These are phyloP conservation scores for Arthroderma uncinatum DNA, from an alignment of 2,329 filamentous ascomycete genomes.

Conservation along the genomic window DNA sequence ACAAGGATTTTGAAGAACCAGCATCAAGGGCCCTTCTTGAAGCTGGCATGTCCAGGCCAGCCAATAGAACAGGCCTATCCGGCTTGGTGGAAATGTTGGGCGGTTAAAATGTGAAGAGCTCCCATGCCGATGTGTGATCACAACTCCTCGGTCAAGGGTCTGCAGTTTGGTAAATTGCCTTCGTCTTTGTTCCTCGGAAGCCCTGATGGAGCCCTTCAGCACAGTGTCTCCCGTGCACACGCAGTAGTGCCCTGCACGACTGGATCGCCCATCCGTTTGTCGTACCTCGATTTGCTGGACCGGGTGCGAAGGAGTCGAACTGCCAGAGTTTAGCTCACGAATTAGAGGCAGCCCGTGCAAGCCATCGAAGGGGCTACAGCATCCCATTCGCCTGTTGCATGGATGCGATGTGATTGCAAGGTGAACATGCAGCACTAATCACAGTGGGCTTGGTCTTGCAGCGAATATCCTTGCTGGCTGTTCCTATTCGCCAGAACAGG, in stretches of 20 bases:
- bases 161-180: background rate
- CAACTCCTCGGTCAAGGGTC: background rate
- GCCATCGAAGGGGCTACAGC: background rate
- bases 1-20: background rate
- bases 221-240: no score
- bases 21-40: background rate
- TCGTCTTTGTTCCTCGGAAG: no score
- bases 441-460: background rate
- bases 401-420: conserved; percentile 1
- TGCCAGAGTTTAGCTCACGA: background rate
- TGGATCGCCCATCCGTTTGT: no score
- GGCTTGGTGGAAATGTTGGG: background rate
- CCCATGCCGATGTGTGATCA: background rate
- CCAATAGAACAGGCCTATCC: background rate
- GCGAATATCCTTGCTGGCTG: background rate
- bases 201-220: no score
- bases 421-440: conserved; percentile 1
- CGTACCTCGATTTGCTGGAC: background rate
- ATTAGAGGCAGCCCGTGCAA: background rate
- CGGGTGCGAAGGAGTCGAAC: background rate
- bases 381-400: background rate
- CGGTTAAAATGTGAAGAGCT: conserved; percentile 4
- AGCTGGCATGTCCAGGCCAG: background rate
- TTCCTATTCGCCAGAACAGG: conserved; percentile 4
- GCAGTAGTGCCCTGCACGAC: no score